These are phyloP conservation scores for Crepidotus variabilis DNA, from an alignment of 768 basidiomycete genomes.

Conservation along the genomic window DNA sequence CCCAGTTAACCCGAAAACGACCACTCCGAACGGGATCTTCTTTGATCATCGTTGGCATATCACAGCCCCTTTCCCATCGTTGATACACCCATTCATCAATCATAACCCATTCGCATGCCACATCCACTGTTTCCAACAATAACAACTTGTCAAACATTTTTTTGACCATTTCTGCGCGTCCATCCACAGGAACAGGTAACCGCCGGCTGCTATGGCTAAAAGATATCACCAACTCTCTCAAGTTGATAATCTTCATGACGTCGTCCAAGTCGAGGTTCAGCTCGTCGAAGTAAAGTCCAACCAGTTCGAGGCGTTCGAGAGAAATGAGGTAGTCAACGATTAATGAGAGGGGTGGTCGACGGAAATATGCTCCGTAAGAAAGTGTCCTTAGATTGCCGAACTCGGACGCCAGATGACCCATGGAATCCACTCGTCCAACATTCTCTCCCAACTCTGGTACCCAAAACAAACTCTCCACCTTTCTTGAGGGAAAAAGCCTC, in stretches of 20 bases:
- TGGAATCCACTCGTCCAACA: not conserved
- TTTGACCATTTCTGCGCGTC: slow-evolving; percentile 3
- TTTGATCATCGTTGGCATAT: not conserved
- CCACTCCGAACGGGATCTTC: not conserved
- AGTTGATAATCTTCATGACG: slow-evolving; percentile 3
- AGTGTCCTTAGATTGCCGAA: slow-evolving; percentile 6
- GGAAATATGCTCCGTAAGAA: slow-evolving; percentile 14
- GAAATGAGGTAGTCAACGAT: slow-evolving; percentile 2
- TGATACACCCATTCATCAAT: slow-evolving; percentile 11
- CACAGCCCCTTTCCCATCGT: slow-evolving; percentile 11
- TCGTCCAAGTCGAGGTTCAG: slow-evolving; percentile 4
- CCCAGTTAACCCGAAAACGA: not conserved
- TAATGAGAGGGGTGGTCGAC: slow-evolving; percentile 8
- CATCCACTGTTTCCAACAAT: slow-evolving; percentile 4
- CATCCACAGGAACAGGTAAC: slow-evolving; percentile 7
- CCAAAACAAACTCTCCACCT: slow-evolving; percentile 9
- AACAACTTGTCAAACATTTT: slow-evolving; percentile 8
- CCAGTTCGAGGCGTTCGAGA: slow-evolving; percentile 10
- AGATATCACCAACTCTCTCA: slow-evolving; percentile 12
- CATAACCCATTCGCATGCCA: slow-evolving; percentile 9
- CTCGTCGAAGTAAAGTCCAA: slow-evolving; percentile 6
- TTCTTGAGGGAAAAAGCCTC: slow-evolving; percentile 9
- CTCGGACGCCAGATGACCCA: slow-evolving; percentile 3
- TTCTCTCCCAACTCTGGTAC: slow-evolving; percentile 11
- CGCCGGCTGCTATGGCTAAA: slow-evolving; percentile 5